phyloP scores from a whole-genome alignment of 768 basidiomycete genomes.

The Trametes maxima region DNA sequence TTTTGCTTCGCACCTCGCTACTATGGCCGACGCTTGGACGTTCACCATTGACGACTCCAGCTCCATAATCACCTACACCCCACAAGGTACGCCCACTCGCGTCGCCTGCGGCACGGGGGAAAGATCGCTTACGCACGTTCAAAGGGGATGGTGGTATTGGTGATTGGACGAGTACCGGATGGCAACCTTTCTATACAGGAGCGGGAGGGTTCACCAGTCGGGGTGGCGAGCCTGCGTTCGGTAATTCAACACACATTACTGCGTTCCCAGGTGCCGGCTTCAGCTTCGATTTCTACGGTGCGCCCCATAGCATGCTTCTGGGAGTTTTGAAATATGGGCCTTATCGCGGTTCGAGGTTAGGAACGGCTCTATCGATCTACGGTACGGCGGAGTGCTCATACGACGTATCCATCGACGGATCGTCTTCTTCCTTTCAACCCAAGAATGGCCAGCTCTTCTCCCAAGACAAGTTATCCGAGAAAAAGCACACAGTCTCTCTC shows the following conservation, averaged over 20 bases:
- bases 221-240: constrained; percentile 14
- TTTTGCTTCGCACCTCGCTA: not conserved
- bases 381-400: constrained; percentile 50
- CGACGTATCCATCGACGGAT: constrained; percentile 53
- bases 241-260: constrained; percentile 24
- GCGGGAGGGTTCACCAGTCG: constrained; percentile 14
- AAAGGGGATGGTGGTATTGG: constrained; percentile 23
- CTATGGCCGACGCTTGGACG: constrained; percentile 18
- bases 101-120: not conserved
- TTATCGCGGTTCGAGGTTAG: constrained; percentile 35
- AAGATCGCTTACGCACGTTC: not conserved
- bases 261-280: constrained; percentile 30
- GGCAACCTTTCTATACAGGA: constrained; percentile 22
- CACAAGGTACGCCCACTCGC: constrained; percentile 23
- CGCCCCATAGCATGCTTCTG: not conserved
- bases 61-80: constrained; percentile 23
- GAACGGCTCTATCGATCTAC: constrained; percentile 61
- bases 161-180: constrained; percentile 19
- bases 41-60: constrained; percentile 30
- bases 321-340: no score
- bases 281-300: constrained; percentile 32
- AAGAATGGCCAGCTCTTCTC: constrained; percentile 44
- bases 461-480: constrained; percentile 46
- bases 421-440: constrained; percentile 1
- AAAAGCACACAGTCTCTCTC: constrained; percentile 57